These are phyloP conservation scores for Hypoxylon sp. DNA, from an alignment of 2,329 filamentous ascomycete genomes.

Conservation along the genomic window DNA sequence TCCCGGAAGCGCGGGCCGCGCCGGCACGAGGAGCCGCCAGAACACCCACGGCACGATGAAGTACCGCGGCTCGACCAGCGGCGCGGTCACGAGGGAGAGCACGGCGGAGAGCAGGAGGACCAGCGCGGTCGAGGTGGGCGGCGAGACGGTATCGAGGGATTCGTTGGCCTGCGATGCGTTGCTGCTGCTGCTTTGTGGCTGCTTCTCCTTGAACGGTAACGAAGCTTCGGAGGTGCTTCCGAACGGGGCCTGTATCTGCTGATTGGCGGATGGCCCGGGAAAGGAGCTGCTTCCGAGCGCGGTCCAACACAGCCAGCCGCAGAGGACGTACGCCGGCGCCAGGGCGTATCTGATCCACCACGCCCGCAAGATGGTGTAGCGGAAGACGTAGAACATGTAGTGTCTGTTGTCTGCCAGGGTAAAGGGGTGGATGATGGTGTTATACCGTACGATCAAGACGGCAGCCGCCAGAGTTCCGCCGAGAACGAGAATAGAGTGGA, in stretches of 20 bases:
- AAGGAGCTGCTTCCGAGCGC: slow-evolving; percentile 60
- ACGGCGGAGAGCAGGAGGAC: slow-evolving; percentile 73
- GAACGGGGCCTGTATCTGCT: slow-evolving; percentile 28
- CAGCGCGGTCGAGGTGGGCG: slow-evolving; percentile 60
- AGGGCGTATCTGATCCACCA: slow-evolving; percentile 70
- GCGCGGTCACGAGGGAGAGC: slow-evolving; percentile 84
- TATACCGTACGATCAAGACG: slow-evolving; percentile 70
- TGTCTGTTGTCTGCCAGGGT: slow-evolving; percentile 96
- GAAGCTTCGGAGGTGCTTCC: not conserved
- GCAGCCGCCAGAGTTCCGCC: slow-evolving; percentile 49
- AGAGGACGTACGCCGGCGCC: slow-evolving; percentile 73
- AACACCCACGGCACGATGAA: slow-evolving; percentile 96
- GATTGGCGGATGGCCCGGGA: not conserved
- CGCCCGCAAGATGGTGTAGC: slow-evolving; percentile 76
- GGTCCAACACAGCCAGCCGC: slow-evolving; percentile 73
- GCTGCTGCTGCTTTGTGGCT: slow-evolving; percentile 30
- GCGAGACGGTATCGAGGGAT: slow-evolving; percentile 35
- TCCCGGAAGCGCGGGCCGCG: slow-evolving; percentile 35
- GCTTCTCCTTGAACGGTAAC: slow-evolving; percentile 30
- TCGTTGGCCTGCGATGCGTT: slow-evolving; percentile 34
- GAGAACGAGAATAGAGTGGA: slow-evolving; percentile 50
- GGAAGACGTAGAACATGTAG: slow-evolving; percentile 97
- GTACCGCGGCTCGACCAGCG: slow-evolving; percentile 93
- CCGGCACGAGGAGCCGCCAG: slow-evolving; percentile 82
- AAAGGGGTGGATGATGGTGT: slow-evolving; percentile 95